Evolutionary conservation across 495 filamentous ascomycete genomes (phyloP).

Genomic region (Amphirosellinia nigrospora): DNA sequence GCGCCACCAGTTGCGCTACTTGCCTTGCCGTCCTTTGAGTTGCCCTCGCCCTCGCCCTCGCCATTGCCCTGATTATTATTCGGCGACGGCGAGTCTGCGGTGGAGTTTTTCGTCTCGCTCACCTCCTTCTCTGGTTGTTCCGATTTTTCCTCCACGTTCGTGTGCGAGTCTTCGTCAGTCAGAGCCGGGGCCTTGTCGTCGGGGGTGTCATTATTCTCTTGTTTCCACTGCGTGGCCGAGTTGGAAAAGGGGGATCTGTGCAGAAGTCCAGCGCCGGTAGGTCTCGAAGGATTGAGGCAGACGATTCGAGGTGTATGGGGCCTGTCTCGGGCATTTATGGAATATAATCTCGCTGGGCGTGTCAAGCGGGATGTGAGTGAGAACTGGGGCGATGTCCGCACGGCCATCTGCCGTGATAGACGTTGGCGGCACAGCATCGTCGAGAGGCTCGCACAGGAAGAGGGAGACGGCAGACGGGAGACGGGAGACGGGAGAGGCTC

Average conservation of each 20-base stretch:
- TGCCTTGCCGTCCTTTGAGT: constrained; percentile 51
- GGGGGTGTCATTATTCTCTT: constrained; percentile 53
- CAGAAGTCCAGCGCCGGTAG: constrained; percentile 29
- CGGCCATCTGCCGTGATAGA: constrained; percentile 55
- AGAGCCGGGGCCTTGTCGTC: constrained; percentile 49
- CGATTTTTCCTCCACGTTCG: constrained; percentile 51
- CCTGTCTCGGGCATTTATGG: constrained; percentile 30
- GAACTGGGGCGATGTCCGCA: constrained; percentile 39
- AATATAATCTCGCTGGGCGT: constrained; percentile 28
- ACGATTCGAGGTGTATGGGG: constrained; percentile 27
- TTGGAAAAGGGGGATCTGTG: constrained; percentile 46
- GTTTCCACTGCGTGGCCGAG: constrained; percentile 43
- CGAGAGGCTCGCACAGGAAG: constrained; percentile 3
- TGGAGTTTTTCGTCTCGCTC: constrained; percentile 46
- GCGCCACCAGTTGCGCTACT: constrained; percentile 47
- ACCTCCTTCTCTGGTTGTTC: constrained; percentile 47
- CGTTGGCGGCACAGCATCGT: constrained; percentile 60
- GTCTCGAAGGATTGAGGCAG: constrained; percentile 31
- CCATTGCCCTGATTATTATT: constrained; percentile 40
- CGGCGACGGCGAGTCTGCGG: constrained; percentile 42
- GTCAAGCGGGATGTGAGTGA: constrained; percentile 28
- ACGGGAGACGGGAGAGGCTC: too few relatives aligned
- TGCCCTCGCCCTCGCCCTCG: constrained; percentile 46
- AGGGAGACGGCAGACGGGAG: too few relatives aligned
- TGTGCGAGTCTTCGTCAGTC: constrained; percentile 56